Base-by-base conservation (phyloP, 164 flowering plant species). In the Tinospora cordifolia region DNA sequence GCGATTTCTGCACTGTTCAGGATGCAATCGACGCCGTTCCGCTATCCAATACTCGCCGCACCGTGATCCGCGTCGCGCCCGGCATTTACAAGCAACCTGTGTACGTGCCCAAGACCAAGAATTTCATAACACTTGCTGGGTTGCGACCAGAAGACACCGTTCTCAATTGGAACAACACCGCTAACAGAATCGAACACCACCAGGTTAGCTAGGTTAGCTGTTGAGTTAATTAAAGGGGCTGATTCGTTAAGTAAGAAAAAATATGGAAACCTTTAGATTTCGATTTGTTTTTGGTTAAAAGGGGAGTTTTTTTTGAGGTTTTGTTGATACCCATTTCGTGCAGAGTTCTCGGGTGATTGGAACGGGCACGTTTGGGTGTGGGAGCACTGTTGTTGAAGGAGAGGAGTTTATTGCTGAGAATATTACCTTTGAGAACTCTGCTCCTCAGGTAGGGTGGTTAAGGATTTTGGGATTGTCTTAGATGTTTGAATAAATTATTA, bases 341-440 rank as follows among this genome's bases (percentile, higher is more conserved):
- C 80, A 90, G 96, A 77, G 76, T 21, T 76, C 92, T 47, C 76
- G 90, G 9, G 63, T 94, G 62, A 94, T 92, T 75, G 99, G 99
- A 58, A 92, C 91, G 3, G 99, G 97, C 60, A 94, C 98, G 1
- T 94, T 92, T 83, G 98, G 91, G 25, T 94, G 98, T 67, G 98
- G 97, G 63, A 87, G 78, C 76, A 68, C 71, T 2, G 90, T 94
- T 59, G 87, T 94, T 40, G 98, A 94, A 81, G 99, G 99, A 15
- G 98, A 87, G 78, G 97, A 94, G 74, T 94, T 90, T 59, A 85
- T 94, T 68, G 99, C 97, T 25, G 99, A 94, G 83, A 94, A 94
- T 73, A 79, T 94, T 71, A 90, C 97, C n/a, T 94, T 94, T 81
- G 93, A 92, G 80, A 94, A 94, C 76, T 87, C 87, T 58, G 81